These are phyloP conservation scores for Fonsecaea monophora DNA, from an alignment of 2,329 filamentous ascomycete genomes.

Conservation along the genomic window DNA sequence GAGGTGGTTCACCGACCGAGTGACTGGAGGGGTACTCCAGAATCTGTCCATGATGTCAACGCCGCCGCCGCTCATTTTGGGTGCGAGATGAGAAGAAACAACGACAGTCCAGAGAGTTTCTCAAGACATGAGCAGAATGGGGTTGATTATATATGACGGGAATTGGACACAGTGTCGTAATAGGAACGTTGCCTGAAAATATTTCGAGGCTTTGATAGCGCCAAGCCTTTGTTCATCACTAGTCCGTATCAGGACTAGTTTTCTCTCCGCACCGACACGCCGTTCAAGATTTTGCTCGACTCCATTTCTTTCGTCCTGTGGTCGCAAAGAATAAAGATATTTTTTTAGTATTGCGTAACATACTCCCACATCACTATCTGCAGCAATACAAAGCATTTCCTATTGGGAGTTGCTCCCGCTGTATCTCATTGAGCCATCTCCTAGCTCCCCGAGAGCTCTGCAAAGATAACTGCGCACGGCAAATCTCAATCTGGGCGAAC, in stretches of 20 bases:
- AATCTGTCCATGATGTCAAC: constrained; percentile 63
- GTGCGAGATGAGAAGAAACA: not conserved
- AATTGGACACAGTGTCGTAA: constrained; percentile 16
- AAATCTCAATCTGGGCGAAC: constrained; percentile 16
- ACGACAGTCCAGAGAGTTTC: constrained; percentile 3
- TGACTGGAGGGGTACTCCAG: constrained; percentile 70
- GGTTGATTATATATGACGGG: constrained; percentile 2
- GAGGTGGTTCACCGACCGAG: constrained; percentile 60
- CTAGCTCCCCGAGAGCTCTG: constrained; percentile 1
- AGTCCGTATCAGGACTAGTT: not conserved
- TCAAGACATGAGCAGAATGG: constrained; percentile 16
- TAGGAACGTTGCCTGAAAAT: constrained; percentile 7
- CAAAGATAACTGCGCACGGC: not conserved
- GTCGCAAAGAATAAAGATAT: constrained; percentile 5
- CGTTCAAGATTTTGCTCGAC: constrained; percentile 19
- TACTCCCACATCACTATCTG: constrained; percentile 2
- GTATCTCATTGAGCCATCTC: not conserved
- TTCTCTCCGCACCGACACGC: constrained; percentile 6
- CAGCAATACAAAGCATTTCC: not conserved
- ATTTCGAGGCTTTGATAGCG: not conserved
- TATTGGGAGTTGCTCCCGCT: not conserved
- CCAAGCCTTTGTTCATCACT: not conserved
- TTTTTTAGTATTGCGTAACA: not conserved
- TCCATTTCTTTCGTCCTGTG: constrained; percentile 10
- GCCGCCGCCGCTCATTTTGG: constrained; percentile 26